phyloP scores from a whole-genome alignment of 306 rosid species.

The Citrullus mucosospermus region DNA sequence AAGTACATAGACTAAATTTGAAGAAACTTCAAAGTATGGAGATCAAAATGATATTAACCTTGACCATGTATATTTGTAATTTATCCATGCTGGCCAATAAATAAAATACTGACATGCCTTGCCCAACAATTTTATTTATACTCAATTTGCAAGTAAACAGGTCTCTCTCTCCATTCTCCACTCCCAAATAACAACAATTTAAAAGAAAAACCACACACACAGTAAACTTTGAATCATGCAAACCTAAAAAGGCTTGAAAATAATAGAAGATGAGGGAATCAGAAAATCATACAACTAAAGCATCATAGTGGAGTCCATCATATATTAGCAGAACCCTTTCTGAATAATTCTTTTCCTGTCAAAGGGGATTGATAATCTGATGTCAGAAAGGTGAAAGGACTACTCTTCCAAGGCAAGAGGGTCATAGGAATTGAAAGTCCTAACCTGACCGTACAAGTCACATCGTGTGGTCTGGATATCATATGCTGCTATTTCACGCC shows the following conservation, averaged over 20 bases:
- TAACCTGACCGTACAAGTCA: constrained; percentile 94
- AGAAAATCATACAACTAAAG: constrained; percentile 60
- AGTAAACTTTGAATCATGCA: background rate
- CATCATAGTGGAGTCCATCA: constrained; percentile 94
- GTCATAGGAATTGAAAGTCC: constrained; percentile 1
- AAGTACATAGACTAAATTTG: too few relatives aligned
- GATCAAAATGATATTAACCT: too few relatives aligned
- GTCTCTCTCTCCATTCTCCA: background rate
- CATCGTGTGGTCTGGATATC: constrained; percentile 91
- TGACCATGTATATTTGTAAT: background rate
- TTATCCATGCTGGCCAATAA: background rate
- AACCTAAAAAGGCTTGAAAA: background rate
- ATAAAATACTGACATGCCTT: background rate
- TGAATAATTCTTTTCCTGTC: constrained; percentile 58
- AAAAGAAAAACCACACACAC: background rate
- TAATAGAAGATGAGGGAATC: background rate
- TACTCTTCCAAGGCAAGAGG: background rate
- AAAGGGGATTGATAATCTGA: constrained; percentile 18
- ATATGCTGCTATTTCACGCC: constrained; percentile 87
- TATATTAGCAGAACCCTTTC: constrained; percentile 83
- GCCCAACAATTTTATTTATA: too few relatives aligned
- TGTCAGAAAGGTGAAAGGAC: constrained; percentile 12
- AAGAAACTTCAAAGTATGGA: too few relatives aligned
- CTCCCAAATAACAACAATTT: background rate
- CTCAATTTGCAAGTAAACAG: background rate